These are phyloP conservation scores for Argentina anserina DNA, from an alignment of 306 rosid genomes.

Conservation along the genomic window DNA sequence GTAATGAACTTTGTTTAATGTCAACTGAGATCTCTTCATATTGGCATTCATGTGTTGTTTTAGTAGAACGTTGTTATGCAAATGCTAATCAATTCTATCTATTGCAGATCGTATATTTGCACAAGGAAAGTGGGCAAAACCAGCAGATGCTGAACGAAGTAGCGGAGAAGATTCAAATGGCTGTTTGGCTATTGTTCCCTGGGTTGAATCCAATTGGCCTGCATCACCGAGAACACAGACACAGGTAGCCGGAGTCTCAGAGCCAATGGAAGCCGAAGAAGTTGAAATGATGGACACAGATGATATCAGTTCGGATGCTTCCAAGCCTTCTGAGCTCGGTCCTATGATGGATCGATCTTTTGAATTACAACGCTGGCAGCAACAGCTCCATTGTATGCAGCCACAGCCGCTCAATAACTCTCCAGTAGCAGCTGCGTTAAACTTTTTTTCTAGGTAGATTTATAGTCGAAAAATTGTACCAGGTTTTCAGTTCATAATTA, in stretches of 20 bases:
- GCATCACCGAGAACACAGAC: slow-evolving; percentile 6
- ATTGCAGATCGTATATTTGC: slow-evolving; percentile 22
- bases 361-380: slow-evolving; percentile 30
- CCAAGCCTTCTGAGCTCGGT: neutral
- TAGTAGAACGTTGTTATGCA: neutral
- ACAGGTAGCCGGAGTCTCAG: slow-evolving; percentile 11
- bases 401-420: slow-evolving; percentile 15
- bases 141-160: neutral
- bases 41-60: neutral
- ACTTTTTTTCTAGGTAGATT: neutral
- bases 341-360: slow-evolving; percentile 8
- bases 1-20: too few relatives aligned
- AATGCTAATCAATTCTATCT: neutral
- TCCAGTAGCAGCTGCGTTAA: too few relatives aligned
- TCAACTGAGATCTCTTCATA: too few relatives aligned
- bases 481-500: neutral
- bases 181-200: slow-evolving; percentile 42
- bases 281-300: slow-evolving; percentile 48
- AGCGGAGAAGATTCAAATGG: slow-evolving; percentile 27
- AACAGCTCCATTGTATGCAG: slow-evolving; percentile 17
- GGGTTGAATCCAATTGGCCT: slow-evolving; percentile 30
- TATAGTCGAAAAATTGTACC: neutral
- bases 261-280: slow-evolving; percentile 28
- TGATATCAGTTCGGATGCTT: neutral
- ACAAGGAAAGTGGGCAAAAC: slow-evolving; percentile 19